phyloP scores from a whole-genome alignment of 768 basidiomycete species.

The Russula dissimulans region DNA sequence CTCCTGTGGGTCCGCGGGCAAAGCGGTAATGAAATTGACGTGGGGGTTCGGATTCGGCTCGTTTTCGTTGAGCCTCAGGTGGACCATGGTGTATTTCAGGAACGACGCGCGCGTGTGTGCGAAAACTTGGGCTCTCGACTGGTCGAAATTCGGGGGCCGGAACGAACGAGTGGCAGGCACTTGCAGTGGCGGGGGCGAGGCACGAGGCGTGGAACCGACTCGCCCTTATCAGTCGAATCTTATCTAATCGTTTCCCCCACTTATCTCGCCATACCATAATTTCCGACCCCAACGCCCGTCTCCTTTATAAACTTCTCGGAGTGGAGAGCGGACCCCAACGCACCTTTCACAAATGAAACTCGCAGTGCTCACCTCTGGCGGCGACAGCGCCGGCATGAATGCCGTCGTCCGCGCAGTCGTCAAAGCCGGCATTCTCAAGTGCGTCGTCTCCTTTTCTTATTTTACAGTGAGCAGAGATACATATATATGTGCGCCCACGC shows the following conservation, averaged over 20 bases:
- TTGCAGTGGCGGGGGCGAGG: too few relatives aligned
- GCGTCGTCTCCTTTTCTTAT: constrained; percentile 22
- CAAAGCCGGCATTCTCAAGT: constrained; percentile 88
- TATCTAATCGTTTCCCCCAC: constrained; percentile 4
- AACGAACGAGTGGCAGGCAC: not conserved
- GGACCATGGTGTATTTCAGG: constrained; percentile 45
- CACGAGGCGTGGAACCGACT: not conserved
- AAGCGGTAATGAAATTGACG: constrained; percentile 64
- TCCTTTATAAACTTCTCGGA: not conserved
- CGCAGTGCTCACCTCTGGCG: constrained; percentile 91
- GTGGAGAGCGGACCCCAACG: not conserved
- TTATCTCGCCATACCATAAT: not conserved
- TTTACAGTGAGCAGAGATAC: not conserved
- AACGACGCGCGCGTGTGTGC: too few relatives aligned
- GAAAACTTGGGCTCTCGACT: not conserved
- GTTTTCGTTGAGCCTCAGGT: constrained; percentile 57
- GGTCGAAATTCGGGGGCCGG: not conserved
- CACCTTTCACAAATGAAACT: constrained; percentile 55
- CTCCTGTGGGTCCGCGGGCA: constrained; percentile 37
- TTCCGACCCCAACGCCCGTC: constrained; percentile 6
- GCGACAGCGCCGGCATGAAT: constrained; percentile 98
- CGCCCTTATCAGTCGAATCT: not conserved
- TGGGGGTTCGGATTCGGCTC: constrained; percentile 67
- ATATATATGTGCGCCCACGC: too few relatives aligned
- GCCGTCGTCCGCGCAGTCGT: constrained; percentile 91